Evolutionary conservation across 805 yeast species (phyloP), one percentile per base, ranked within the genome.

Genomic region (Candida oleophila): DNA sequence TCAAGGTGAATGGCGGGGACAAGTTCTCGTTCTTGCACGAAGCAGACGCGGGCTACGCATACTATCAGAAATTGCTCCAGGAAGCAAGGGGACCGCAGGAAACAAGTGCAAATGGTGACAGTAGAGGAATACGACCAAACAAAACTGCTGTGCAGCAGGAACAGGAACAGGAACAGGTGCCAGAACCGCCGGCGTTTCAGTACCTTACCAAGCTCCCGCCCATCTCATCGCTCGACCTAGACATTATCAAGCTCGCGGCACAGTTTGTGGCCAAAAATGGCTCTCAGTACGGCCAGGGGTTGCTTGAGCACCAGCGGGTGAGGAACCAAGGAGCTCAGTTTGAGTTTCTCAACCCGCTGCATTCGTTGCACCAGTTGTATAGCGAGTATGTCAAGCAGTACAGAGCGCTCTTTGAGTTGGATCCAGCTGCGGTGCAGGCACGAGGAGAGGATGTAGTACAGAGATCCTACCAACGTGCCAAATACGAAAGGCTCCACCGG

Each of bases 211-310:
- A 55, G 41, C 49, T 60, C 44, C 70, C 67, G 38, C 63, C 62
- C 43, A 69, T 89, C 2, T 80, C 92, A 0, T 59, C 77, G 0
- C 67, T 74, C 25, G 96, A 90, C 60, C 64, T 86, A 22, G 85
- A 85, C 22, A 71, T 86, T 9, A 76, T 92, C 38, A 86, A 87
- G 59, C 56, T 81, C 2, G 80, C 91, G 1, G 97, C 97, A 0
- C 73, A 80, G 44, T 81, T 77, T 55, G 80, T 80, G 1, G 87
- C 89, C 1, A 60, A 71, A 15, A 82, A 87, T 56, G 88, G 88
- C 1, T 64, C 66, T 1, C 60, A 57, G 11, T 76, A 78, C 46
- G 61, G 52, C n/a, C 44, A 53, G 2, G 49, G 48, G 21, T 53
- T 78, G 18, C 57, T 63, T 2, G 59, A 64, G 2, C 72, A 84